Percentiles rank a stretch among this genome's conserved stretches.
These are phyloP conservation scores for Aegilops tauschii DNA, from an alignment of 176 grass and related monocot genomes.

Conservation along the genomic window DNA sequence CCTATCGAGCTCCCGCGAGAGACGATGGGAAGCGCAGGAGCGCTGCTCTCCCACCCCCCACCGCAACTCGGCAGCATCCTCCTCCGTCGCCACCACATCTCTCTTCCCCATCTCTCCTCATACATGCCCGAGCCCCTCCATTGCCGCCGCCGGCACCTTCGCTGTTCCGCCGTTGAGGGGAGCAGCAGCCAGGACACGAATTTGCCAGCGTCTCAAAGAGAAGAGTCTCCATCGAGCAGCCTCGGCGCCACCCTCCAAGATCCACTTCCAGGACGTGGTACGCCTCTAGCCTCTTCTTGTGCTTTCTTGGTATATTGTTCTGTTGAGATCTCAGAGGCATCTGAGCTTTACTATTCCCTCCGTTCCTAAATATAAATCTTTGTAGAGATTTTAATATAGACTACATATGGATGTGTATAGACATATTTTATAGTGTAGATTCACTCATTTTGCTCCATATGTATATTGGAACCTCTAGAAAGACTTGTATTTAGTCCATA, in stretches of 20 bases:
- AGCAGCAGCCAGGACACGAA: background rate
- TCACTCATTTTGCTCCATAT: no score
- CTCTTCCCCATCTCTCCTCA: background rate
- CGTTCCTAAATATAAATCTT: no score
- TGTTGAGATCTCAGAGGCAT: background rate
- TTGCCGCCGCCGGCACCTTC: background rate
- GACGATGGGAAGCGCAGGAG: constrained; percentile 55
- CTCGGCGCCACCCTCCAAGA: constrained; percentile 59
- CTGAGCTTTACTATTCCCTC: background rate
- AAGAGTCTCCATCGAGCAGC: constrained; percentile 24
- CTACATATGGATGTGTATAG: no score
- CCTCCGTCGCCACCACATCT: background rate
- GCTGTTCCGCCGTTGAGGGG: constrained; percentile 16
- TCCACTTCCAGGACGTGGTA: constrained; percentile 37
- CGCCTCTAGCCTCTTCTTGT: background rate
- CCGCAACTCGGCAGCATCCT: constrained; percentile 36
- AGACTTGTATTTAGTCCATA: no score
- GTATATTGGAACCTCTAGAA: no score
- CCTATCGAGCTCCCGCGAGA: background rate
- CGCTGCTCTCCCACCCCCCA: constrained; percentile 47
- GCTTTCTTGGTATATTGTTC: background rate
- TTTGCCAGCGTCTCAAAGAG: constrained; percentile 22
- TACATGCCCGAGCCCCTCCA: background rate
- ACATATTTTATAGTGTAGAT: no score
- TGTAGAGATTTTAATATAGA: no score